Evolutionary conservation across 306 rosid species (phyloP), one percentile per base, ranked within the genome.

Genomic region (Casuarina glauca): DNA sequence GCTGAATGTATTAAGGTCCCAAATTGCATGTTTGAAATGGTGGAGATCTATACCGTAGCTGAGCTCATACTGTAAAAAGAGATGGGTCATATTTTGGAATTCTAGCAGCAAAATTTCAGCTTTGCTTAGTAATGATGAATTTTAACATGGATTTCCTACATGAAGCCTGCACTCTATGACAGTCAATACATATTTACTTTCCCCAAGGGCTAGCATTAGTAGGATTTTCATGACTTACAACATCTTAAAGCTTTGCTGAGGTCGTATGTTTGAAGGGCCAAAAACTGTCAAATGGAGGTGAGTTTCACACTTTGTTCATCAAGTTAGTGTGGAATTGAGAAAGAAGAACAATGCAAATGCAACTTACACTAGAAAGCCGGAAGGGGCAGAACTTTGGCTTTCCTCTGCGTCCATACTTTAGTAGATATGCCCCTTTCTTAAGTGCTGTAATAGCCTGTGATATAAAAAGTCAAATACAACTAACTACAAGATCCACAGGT

Each of bases 381-480:
- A 95, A 92, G 1, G 97, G 97, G 84, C 97, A 95, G 86, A 95
- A 95, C 87, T 95, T 91, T 20, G 98, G 98, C 92, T 86, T 95
- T 83, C 98, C 98, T 84, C 97, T 87, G 75, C 97, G 90, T 39
- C 98, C 97, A 13, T 95, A 92, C 88, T 95, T 95, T 67, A 95
- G 84, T 70, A 95, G 90, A 85, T 86, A 79, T 16, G 98, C 91
- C 36, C 98, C 98, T 85, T 95, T 95, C 88, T 95, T 95, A 82
- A 95, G 97, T 62, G 92, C 80, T 81, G 90, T 83, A 74, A 95
- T 85, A 76, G 95, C 97, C 98, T 95, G 78, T 17, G 81, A 88
- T 42, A 57, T 3, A 54, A 70, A 78, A 61, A 12, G 75, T 12
- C 53, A 77, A 77, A 48, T 60, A 74, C 48, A 70, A 77, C 70